Evolutionary conservation across 2,329 filamentous ascomycete genomes (phyloP).

Genomic region (Sphaerulina populicola): DNA sequence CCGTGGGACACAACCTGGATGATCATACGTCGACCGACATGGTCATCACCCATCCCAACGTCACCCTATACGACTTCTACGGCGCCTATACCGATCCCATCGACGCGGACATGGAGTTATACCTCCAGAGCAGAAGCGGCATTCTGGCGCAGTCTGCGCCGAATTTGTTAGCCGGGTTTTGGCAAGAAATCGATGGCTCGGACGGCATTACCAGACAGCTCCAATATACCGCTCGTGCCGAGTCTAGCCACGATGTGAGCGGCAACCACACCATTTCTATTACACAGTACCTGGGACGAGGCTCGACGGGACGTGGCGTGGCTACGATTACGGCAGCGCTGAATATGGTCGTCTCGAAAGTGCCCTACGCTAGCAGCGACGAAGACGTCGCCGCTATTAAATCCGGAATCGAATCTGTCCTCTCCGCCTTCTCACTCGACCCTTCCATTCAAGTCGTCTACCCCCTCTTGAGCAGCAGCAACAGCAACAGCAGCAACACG

Average conservation of each 20-base stretch:
- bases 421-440: conserved; percentile 47
- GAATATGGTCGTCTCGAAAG: conserved; percentile 50
- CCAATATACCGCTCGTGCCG: conserved; percentile 59
- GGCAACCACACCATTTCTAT: conserved; percentile 37
- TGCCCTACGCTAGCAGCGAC: conserved; percentile 51
- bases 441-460: conserved; percentile 50
- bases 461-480: conserved; percentile 41
- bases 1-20: conserved; percentile 45
- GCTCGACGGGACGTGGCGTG: conserved; percentile 53
- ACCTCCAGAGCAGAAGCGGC: conserved; percentile 45
- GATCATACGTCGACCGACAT: conserved; percentile 52
- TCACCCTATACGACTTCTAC: conserved; percentile 59
- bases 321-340: conserved; percentile 53
- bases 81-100: conserved; percentile 46
- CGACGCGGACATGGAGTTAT: conserved; percentile 34
- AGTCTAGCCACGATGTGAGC: conserved; percentile 44
- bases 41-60: conserved; percentile 45
- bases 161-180: conserved; percentile 56
- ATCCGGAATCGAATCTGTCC: conserved; percentile 53
- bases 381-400: conserved; percentile 58
- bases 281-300: conserved; percentile 54
- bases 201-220: conserved; percentile 57
- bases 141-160: conserved; percentile 58
- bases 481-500: too few species aligned
- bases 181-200: conserved; percentile 48